phyloP scores from a whole-genome alignment of 148 eudicot genomes.

The Agrostemma githago region DNA sequence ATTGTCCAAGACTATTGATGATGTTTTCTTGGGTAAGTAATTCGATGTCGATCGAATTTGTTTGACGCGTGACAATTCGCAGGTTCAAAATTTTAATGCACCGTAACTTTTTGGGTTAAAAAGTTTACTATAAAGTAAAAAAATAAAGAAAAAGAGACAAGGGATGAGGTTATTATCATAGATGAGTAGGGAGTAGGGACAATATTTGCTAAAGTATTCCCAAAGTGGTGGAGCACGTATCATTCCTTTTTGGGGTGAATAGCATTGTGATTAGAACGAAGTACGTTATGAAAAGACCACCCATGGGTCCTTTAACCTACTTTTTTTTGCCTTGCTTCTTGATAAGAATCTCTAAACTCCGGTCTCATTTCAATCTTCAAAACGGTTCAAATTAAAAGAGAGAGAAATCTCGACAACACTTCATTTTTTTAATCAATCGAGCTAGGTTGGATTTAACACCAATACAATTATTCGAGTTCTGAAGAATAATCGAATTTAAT shows the following conservation, averaged over 20 bases:
- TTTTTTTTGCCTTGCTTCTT: not conserved
- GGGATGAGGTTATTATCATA: not conserved
- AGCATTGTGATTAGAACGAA: not conserved
- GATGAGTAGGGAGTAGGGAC: conserved; percentile 9
- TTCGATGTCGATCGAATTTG: not conserved
- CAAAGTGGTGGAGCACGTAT: conserved; percentile 25
- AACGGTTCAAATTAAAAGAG: not conserved
- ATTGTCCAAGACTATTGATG: not conserved
- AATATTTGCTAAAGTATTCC: conserved; percentile 19
- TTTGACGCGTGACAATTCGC: not conserved
- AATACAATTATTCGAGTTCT: conserved; percentile 6
- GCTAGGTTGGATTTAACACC: not conserved
- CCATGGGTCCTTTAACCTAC: conserved; percentile 6
- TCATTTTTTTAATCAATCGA: conserved; percentile 14
- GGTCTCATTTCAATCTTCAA: not conserved
- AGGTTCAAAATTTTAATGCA: not conserved
- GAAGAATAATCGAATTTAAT: not conserved
- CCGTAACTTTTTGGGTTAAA: not conserved
- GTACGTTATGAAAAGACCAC: conserved; percentile 18
- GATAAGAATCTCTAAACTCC: conserved; percentile 21
- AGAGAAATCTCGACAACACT: conserved; percentile 24
- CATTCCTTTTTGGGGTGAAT: conserved; percentile 24
- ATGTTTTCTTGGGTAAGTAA: not conserved
- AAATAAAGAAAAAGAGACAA: not conserved
- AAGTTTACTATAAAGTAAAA: not conserved